Evolutionary conservation across 352 stramenopile genomes (phyloP).

Genomic region (Phytophthora uliginosa): DNA sequence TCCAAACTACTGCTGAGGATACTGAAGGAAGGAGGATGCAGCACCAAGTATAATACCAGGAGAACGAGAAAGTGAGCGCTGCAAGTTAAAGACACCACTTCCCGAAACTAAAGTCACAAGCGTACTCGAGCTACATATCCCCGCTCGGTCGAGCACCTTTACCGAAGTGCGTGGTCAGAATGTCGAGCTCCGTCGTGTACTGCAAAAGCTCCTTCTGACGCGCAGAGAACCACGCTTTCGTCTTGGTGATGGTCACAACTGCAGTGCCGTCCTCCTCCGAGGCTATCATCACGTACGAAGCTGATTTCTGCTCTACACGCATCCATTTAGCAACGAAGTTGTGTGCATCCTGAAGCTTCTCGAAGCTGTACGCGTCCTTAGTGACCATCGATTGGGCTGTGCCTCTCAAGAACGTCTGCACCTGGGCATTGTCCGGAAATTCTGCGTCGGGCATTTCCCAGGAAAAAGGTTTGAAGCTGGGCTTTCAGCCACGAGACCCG

Average conservation of each 20-base stretch:
- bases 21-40: constrained; percentile 35
- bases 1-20: constrained; percentile 66
- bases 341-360: not conserved
- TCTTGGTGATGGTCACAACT: constrained; percentile 14
- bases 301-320: constrained; percentile 1
- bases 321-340: constrained; percentile 15
- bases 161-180: not conserved
- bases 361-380: not conserved
- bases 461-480: constrained; percentile 11
- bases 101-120: no score
- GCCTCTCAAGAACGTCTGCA: constrained; percentile 13
- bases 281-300: constrained; percentile 7
- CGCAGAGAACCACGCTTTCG: constrained; percentile 4
- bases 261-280: not conserved
- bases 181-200: not conserved
- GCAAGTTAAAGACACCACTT: no score
- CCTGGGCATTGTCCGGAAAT: not conserved
- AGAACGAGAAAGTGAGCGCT: not conserved
- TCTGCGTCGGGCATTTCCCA: constrained; percentile 18
- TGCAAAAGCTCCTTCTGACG: not conserved
- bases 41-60: not conserved
- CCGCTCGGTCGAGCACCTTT: not conserved
- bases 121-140: not conserved
- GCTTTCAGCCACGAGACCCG: constrained; percentile 14
- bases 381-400: not conserved